Evolutionary conservation across 768 basidiomycete species (phyloP).

Genomic region (Dioszegia aurantiaca): DNA sequence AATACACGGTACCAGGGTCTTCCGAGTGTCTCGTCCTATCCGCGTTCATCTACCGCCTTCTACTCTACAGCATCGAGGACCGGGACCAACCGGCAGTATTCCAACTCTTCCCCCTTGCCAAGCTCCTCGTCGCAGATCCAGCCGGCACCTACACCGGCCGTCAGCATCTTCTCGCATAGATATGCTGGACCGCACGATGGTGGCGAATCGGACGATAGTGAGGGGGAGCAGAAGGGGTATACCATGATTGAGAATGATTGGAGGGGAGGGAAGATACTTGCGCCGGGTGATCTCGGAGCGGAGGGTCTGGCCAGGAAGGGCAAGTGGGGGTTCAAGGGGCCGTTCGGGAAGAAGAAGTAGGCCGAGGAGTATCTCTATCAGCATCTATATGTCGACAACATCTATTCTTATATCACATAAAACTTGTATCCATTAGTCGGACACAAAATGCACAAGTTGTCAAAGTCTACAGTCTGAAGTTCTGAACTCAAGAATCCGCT

Average conservation of each 20-base stretch:
- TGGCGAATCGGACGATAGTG: conserved; percentile 39
- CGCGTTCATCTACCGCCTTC: conserved; percentile 9
- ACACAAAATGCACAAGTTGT: too few species aligned
- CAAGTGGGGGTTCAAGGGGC: conserved; percentile 23
- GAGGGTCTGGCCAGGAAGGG: conserved; percentile 18
- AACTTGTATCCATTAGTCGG: too few species aligned
- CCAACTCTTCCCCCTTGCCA: neutral
- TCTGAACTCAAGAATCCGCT: too few species aligned
- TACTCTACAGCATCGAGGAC: neutral
- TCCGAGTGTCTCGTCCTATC: conserved; percentile 1
- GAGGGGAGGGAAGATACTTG: conserved; percentile 30
- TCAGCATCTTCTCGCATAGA: conserved; percentile 35
- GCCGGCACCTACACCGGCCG: conserved; percentile 21
- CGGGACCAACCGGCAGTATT: neutral
- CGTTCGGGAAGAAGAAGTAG: conserved; percentile 17
- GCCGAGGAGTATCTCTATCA: neutral
- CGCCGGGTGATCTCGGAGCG: conserved; percentile 2
- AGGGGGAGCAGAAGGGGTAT: conserved; percentile 22
- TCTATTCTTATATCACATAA: too few species aligned
- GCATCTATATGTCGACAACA: too few species aligned
- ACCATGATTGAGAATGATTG: conserved; percentile 47
- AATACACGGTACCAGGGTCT: conserved; percentile 31
- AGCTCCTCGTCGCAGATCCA: conserved; percentile 10
- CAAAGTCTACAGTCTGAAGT: too few species aligned
- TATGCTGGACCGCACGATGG: conserved; percentile 39